These are phyloP conservation scores for Candida palmyrensis DNA, from an alignment of 805 yeast species.

Conservation along the genomic window DNA sequence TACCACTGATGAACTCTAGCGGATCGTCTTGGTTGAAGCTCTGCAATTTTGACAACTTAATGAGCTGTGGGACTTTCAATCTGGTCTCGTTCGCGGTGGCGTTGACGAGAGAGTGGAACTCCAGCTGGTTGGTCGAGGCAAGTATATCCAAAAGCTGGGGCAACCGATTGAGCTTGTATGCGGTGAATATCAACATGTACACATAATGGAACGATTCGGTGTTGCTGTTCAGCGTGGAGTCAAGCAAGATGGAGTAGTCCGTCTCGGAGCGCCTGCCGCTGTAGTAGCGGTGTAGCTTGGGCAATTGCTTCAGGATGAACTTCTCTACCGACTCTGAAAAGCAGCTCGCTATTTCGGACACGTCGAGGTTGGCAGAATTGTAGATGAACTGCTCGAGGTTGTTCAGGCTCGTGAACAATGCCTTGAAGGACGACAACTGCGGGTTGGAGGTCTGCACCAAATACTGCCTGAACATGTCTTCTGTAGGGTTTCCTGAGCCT, in stretches of 20 bases:
- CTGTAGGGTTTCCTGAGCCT: constrained; percentile 6
- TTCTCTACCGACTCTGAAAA: constrained; percentile 25
- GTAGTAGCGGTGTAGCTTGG: constrained; percentile 19
- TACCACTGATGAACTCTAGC: constrained; percentile 12
- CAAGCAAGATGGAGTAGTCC: constrained; percentile 27
- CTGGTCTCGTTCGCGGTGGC: constrained; percentile 63
- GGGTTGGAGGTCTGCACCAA: constrained; percentile 25
- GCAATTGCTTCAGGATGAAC: constrained; percentile 25
- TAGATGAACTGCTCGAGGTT: constrained; percentile 51
- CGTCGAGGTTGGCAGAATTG: constrained; percentile 54
- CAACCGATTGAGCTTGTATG: constrained; percentile 56
- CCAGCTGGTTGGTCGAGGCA: constrained; percentile 50
- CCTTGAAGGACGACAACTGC: constrained; percentile 29
- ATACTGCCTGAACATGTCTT: constrained; percentile 16
- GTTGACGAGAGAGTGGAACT: constrained; percentile 58
- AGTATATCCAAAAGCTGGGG: constrained; percentile 54
- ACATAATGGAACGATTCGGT: constrained; percentile 51
- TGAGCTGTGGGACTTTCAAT: constrained; percentile 38
- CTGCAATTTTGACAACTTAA: constrained; percentile 24
- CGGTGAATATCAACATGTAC: constrained; percentile 47
- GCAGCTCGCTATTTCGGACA: constrained; percentile 42
- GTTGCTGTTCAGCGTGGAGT: constrained; percentile 20
- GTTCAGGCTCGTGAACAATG: constrained; percentile 27
- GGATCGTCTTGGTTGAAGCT: constrained; percentile 20
- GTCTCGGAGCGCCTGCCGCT: constrained; percentile 10